These are phyloP conservation scores for Obba rivulosa DNA, from an alignment of 768 basidiomycete species.

Conservation along the genomic window DNA sequence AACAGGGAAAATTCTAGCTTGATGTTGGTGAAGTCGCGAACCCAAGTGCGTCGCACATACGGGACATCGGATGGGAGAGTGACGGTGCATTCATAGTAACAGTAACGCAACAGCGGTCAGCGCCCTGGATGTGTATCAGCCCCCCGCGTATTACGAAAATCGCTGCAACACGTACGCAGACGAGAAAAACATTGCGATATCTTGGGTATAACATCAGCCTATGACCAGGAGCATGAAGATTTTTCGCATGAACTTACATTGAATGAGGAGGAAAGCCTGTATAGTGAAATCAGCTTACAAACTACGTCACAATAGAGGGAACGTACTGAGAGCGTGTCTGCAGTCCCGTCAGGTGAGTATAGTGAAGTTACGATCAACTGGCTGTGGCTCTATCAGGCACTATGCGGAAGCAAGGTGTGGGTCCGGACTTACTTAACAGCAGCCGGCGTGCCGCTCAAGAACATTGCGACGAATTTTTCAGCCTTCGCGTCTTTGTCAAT, in stretches of 20 bases:
- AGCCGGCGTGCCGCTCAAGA: slow-evolving; percentile 42
- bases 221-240: neutral
- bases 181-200: slow-evolving; percentile 39
- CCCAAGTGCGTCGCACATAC: no score
- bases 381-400: slow-evolving; percentile 18
- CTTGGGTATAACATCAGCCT: slow-evolving; percentile 15
- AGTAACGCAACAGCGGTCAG: slow-evolving; percentile 21
- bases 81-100: slow-evolving; percentile 5
- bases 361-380: slow-evolving; percentile 40
- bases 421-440: slow-evolving; percentile 31
- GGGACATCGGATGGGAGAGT: no score
- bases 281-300: neutral
- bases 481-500: slow-evolving; percentile 33
- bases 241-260: slow-evolving; percentile 31
- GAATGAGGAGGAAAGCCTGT: slow-evolving; percentile 36
- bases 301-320: neutral
- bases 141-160: neutral
- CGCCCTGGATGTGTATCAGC: slow-evolving; percentile 8
- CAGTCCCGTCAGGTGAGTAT: slow-evolving; percentile 39
- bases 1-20: no score
- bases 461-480: slow-evolving; percentile 39
- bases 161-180: slow-evolving; percentile 31
- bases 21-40: no score
- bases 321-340: slow-evolving; percentile 38
- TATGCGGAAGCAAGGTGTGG: neutral